Base-by-base conservation (phyloP, 2,329 filamentous ascomycete species). In the Penicillium thymicola region DNA sequence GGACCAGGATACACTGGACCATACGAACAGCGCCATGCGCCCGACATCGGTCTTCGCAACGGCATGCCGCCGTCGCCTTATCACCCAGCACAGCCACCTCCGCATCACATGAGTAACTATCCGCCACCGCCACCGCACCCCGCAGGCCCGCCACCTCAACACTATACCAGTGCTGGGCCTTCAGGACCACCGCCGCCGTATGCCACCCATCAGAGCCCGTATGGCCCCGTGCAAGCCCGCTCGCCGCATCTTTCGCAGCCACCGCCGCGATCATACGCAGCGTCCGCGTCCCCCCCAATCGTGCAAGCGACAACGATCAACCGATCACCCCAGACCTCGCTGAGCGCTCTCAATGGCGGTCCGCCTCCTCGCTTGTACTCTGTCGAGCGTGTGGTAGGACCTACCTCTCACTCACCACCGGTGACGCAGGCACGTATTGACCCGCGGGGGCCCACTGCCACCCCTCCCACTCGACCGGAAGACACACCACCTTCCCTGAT, bases 91-190 rank as follows among this genome's bases (percentile, higher is more conserved):
- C 41, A 81, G 76, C 65, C 83, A 21, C 76, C 77, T 14, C 72
- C 79, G 21, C 78, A 80, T 34, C 80, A 80, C 37, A 76, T 82
- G 44, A 85, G 84, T 64, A 80, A 81, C 36, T 81, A 71, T 55
- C 65, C 71, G 38, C 64, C 71, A 21, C 65, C 71, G 38, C 64
- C 71, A 21, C 54, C 68, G n/a, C 71, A 69, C 40, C 72, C 70
- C 32, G 65, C 67, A 32, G 67, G 60, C 38, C 66, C 67, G 32
- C 63, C 68, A 28, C 65, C 69, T 38, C 63, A 70, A 13, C 70
- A 71, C 55, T 72, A 71, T 52, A 45, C 69, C 21, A 69, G 66
- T 48, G 68, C 71, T 6, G 65, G 68, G 25, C 70, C 72, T 34
- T 63, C 73, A 58, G 75, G 72, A 36, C 69, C 70, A 3, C 67